Conservation (phyloP, 805 yeast genomes). For the Middelhovenomyces tepae region DNA sequence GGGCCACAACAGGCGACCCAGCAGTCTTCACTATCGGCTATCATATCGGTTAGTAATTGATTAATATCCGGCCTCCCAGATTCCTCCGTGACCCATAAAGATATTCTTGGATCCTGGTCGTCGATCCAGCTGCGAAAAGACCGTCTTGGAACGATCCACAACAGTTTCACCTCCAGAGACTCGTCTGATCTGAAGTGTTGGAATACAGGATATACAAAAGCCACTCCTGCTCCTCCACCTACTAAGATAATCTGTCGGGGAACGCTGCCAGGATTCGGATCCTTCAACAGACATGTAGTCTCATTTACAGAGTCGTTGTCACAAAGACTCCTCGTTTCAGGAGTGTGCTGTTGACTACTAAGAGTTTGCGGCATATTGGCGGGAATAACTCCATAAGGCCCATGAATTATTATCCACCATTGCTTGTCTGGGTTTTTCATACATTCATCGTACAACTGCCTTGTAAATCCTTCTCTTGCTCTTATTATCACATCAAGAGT, state of each 20-base stretch:
- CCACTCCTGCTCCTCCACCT: constrained; percentile 28
- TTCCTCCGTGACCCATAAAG: constrained; percentile 23
- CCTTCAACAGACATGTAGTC: background rate
- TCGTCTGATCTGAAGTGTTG: constrained; percentile 7
- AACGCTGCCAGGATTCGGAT: background rate
- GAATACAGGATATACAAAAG: constrained; percentile 23
- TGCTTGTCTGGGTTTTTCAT: constrained; percentile 4
- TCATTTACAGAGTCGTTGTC: too few relatives aligned
- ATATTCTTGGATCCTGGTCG: constrained; percentile 12
- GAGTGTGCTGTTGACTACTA: too few relatives aligned
- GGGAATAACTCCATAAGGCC: constrained; percentile 20
- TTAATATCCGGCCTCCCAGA: constrained; percentile 24
- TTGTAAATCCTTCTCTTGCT: constrained; percentile 25
- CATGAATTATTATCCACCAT: constrained; percentile 15
- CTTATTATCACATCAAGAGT: constrained; percentile 23
- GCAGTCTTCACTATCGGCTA: constrained; percentile 15
- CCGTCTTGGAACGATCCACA: constrained; percentile 26
- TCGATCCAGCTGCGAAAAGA: constrained; percentile 22
- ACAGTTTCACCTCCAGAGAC: constrained; percentile 17
- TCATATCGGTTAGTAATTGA: constrained; percentile 16
- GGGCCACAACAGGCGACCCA: constrained; percentile 27
- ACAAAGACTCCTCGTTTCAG: too few relatives aligned
- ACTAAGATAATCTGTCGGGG: constrained; percentile 19
- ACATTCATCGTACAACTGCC: constrained; percentile 11
- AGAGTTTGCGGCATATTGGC: too few relatives aligned